Evolutionary conservation across 2,329 filamentous ascomycete species (phyloP), one percentile per base, ranked within the genome.

Genomic region (Chrysosporium keratinophilum): DNA sequence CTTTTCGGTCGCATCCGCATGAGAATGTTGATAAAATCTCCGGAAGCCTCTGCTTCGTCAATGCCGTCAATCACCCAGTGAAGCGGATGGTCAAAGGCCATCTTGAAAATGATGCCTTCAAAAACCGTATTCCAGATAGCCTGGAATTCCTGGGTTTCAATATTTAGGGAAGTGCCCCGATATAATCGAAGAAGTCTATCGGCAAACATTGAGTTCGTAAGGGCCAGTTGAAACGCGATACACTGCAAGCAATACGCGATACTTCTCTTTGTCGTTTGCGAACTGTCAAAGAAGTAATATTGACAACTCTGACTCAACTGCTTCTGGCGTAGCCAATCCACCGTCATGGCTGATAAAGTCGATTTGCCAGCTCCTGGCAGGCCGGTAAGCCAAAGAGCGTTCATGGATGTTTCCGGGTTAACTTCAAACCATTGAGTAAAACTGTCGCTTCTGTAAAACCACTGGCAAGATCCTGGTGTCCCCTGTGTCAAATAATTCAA

Each of bases 51-150:
- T 20, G 55, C 54, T 39, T 61, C 60, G 37, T 62, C 60, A 6
- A 62, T 17, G 9, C 47, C 60, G 54, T 62, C 59, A n/a, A 62
- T 44, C 2, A 61, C 54, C 60, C 60, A 62, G 23, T 57, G 56
- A 34, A 61, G 35, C 4, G 52, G 51, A 5, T 35, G 11, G 1
- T 33, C 44, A 15, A 58, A 47, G 2, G 54, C 50, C 5, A 51
- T 40, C 15, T 34, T 50, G 34, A 61, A 60, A 1, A 60, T 44
- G 2, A 43, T 15, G 11, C 46, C 50, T 15, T 55, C 47, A 33
- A 58, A 61, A 3, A 60, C 14, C n/a, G 37, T 54, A 14, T 58
- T 31, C 60, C 57, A 61, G 19, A 62, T 57, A 23, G 45, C 28
- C 34, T 50, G n/a, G 33, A 48, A 47, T 14, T 52, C 49, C 20